A percentile compares a stretch with the other conserved stretches of the same genome.
These are phyloP conservation scores for Aspergillaceae sp. DNA, from an alignment of 2,329 filamentous ascomycete species.

Conservation along the genomic window DNA sequence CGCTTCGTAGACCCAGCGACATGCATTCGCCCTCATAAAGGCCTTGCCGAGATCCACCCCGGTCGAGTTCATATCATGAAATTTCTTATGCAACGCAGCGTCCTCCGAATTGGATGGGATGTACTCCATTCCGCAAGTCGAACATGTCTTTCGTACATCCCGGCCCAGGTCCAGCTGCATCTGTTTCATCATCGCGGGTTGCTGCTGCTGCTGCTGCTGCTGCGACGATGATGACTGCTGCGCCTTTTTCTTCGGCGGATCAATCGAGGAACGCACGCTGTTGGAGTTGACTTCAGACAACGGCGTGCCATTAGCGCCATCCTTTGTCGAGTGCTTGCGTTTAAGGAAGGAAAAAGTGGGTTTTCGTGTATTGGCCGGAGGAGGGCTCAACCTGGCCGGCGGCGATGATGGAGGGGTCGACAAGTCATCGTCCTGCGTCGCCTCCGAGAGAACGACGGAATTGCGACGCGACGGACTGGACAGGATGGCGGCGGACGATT, in stretches of 20 bases:
- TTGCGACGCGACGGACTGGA: conserved; percentile 41
- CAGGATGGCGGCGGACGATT: conserved; percentile 38
- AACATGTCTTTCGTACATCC: conserved; percentile 49
- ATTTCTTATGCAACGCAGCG: conserved; percentile 54
- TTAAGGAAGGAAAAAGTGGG: conserved; percentile 45
- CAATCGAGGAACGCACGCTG: conserved; percentile 32
- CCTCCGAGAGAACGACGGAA: conserved; percentile 37
- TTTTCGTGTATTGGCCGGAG: conserved; percentile 37
- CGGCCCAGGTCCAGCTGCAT: conserved; percentile 54
- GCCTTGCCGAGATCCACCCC: conserved; percentile 54
- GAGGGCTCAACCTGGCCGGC: conserved; percentile 38
- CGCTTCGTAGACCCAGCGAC: conserved; percentile 45
- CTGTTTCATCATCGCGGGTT: conserved; percentile 39
- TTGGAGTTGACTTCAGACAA: conserved; percentile 41
- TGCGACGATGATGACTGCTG: conserved; percentile 3
- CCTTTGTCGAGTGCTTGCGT: conserved; percentile 32
- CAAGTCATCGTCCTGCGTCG: conserved; percentile 35
- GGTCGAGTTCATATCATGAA: conserved; percentile 53
- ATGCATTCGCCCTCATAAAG: conserved; percentile 46
- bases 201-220: conserved; percentile 20
- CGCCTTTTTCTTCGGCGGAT: conserved; percentile 30
- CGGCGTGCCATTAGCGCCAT: conserved; percentile 21
- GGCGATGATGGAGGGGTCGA: conserved; percentile 47
- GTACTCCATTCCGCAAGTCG: conserved; percentile 58
- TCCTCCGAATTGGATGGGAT: conserved; percentile 55